Percentiles rank a stretch among this genome's conserved stretches.
Conservation (phyloP, 805 yeast genomes). For the Schwanniomyces sp. region DNA sequence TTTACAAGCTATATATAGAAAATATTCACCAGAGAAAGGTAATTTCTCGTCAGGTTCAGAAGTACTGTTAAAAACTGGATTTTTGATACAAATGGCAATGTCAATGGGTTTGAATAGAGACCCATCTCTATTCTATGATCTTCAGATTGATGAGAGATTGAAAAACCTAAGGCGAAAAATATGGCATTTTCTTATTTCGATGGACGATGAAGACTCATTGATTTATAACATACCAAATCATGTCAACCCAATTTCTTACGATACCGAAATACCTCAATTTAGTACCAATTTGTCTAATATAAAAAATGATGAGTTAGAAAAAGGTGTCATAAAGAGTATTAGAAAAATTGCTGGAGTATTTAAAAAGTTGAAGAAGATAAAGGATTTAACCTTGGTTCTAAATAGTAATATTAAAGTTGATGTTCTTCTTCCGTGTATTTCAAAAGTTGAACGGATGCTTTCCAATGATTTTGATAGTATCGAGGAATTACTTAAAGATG, state of each 20-base stretch:
- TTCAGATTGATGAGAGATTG: constrained; percentile 17
- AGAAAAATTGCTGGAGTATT: constrained; percentile 27
- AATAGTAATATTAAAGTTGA: constrained; percentile 29
- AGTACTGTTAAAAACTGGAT: constrained; percentile 11
- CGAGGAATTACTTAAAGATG: neutral
- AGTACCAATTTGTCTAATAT: constrained; percentile 8
- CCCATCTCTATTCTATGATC: constrained; percentile 19
- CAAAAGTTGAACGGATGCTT: constrained; percentile 25
- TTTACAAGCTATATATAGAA: constrained; percentile 42
- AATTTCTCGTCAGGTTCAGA: constrained; percentile 8
- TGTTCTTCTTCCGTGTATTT: constrained; percentile 28
- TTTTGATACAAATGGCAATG: constrained; percentile 29
- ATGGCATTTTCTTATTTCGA: constrained; percentile 51
- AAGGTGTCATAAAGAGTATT: constrained; percentile 29
- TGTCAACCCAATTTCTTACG: constrained; percentile 39
- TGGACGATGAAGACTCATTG: constrained; percentile 45
- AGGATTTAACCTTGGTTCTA: constrained; percentile 36
- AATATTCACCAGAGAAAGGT: constrained; percentile 19
- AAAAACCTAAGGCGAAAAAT: constrained; percentile 55
- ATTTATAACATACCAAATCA: constrained; percentile 46
- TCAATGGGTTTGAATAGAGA: constrained; percentile 35
- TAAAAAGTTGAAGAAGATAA: constrained; percentile 25
- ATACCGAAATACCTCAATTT: constrained; percentile 47
- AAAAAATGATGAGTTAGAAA: constrained; percentile 28
- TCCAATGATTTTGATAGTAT: constrained; percentile 2